Percentiles rank a stretch among this genome's conserved stretches.
These are phyloP conservation scores for Elaeis oleifera DNA, from an alignment of 202 grass and related monocot genomes.

Conservation along the genomic window DNA sequence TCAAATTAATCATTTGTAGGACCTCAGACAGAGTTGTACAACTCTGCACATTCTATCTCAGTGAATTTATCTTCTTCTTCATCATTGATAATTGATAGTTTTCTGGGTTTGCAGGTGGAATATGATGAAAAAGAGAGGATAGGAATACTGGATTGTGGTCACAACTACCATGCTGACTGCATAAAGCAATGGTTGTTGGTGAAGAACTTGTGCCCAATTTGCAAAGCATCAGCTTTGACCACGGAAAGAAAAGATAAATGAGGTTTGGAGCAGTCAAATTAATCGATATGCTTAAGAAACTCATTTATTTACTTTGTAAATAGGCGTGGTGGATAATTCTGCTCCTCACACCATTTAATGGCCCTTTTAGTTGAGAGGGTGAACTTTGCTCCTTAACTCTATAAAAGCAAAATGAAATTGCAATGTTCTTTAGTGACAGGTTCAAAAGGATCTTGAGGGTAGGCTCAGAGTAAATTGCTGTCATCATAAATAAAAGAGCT, in stretches of 20 bases:
- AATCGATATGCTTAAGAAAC: neutral
- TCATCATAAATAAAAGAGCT: too few species aligned
- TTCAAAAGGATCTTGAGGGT: too few species aligned
- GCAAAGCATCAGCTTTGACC: constrained; percentile 63
- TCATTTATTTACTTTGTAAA: neutral
- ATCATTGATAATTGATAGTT: constrained; percentile 9
- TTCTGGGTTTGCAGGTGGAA: constrained; percentile 46
- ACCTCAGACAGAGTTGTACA: too few species aligned
- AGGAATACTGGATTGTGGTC: constrained; percentile 61
- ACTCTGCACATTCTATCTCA: too few species aligned
- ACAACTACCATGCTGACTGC: constrained; percentile 62
- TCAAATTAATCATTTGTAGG: too few species aligned
- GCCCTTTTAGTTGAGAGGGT: neutral
- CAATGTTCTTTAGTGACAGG: too few species aligned
- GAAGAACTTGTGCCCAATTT: constrained; percentile 76
- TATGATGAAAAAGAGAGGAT: constrained; percentile 43
- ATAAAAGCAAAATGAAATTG: neutral
- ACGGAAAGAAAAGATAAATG: constrained; percentile 35
- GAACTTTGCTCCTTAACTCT: constrained; percentile 1
- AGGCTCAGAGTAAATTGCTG: too few species aligned
- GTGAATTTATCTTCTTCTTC: neutral
- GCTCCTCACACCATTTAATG: neutral
- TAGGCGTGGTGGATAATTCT: constrained; percentile 1
- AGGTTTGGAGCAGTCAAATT: constrained; percentile 1
- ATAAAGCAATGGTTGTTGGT: constrained; percentile 69